Evolutionary conservation across 2,329 filamentous ascomycete genomes (phyloP).

Genomic region (Ceratocystis destructans): DNA sequence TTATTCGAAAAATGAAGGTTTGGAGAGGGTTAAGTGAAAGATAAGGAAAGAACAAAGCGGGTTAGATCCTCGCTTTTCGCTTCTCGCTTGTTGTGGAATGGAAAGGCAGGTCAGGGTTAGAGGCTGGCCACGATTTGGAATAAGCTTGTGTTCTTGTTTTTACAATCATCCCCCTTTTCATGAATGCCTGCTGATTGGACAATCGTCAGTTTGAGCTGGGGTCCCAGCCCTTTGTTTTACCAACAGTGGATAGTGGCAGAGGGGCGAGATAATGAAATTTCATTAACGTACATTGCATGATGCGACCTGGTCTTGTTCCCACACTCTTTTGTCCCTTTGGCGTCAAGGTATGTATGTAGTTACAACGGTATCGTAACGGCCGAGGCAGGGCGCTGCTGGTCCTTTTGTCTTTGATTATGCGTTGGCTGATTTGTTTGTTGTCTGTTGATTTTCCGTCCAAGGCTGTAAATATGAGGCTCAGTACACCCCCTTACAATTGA

Average conservation of each 20-base stretch:
- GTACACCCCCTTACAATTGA: too few relatives aligned
- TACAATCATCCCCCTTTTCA: not conserved
- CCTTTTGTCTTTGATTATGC: too few relatives aligned
- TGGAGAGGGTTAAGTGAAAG: not conserved
- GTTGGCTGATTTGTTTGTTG: too few relatives aligned
- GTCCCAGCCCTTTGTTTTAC: not conserved
- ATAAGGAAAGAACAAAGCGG: not conserved
- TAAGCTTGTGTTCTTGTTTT: not conserved
- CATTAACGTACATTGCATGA: not conserved
- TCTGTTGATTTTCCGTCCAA: too few relatives aligned
- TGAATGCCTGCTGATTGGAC: not conserved
- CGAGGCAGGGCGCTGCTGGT: too few relatives aligned
- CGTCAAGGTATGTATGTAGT: too few relatives aligned
- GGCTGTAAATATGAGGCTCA: too few relatives aligned
- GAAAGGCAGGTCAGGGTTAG: not conserved
- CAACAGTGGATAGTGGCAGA: not conserved
- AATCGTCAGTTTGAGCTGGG: not conserved
- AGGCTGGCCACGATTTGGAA: not conserved
- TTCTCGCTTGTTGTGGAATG: not conserved
- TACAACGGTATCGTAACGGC: too few relatives aligned
- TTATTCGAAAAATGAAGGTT: not conserved
- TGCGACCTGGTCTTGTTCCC: not conserved
- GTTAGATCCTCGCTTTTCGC: not conserved
- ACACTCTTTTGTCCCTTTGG: too few relatives aligned
- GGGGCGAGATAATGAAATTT: constrained; percentile 1